Evolutionary conservation across 345 rosid species (phyloP), one percentile per base, ranked within the genome.

Genomic region (Geranium rotundifolium): DNA sequence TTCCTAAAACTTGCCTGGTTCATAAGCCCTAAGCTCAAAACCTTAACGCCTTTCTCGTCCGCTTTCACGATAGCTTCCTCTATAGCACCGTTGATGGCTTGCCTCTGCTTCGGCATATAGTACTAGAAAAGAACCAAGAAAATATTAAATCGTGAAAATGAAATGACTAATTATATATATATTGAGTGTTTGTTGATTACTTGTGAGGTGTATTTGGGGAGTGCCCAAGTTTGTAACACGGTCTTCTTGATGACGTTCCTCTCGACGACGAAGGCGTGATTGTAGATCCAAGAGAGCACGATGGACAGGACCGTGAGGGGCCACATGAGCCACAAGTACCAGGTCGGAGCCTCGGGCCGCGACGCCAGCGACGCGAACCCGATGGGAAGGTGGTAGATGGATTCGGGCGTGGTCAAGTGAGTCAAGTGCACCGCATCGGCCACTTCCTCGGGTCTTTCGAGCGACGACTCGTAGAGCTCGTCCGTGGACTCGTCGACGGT

Each of bases 401-500:
- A 19, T 3, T 46, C 15, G 13, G 18, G 29, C 2, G 5, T 18
- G 41, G 41, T 29, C 19, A 13, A 17, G 29, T 61, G 0, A 12
- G 54, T 61, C 64, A 17, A 61, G 7, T 61, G 27, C 18, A 19
- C 20, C 50, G 17, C 20, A 61, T 37, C 41, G 13, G 41, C 23
- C 12, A 49, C 15, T 18, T 61, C 29, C 29, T 61, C 54, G 16
- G 17, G 50, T 5, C 17, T 6, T 4, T 4, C 8, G 4, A 4
- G 20, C 9, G 73, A 64, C 1, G 17, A 39, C 54, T 54, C 60
- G 9, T 64, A 49, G n/a, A 58, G 59, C 19, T 55, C 15, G 12
- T 64, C 65, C 3, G 61, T 19, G 19, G 73, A 59, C 61, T 34
- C 65, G 57, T 70, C 73, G 49, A 63, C 49, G 4, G 68, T 70